Evolutionary conservation across 192 early-diverging fungal species (phyloP), one percentile per base, ranked within the genome.

Genomic region (Coemansia sp.): DNA sequence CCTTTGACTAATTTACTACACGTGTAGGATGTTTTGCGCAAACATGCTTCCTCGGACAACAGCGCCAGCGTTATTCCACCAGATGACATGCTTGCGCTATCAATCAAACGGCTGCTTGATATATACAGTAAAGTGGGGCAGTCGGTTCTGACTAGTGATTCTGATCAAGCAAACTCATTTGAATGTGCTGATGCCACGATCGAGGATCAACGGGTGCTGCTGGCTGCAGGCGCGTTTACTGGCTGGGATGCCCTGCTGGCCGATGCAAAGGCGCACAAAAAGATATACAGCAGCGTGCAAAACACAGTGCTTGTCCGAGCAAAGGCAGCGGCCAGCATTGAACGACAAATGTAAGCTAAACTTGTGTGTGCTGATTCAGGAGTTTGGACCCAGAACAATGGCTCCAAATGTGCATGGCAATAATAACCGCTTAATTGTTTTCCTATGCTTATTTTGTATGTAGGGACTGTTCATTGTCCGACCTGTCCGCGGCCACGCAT

Each of bases 81-180:
- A 0, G 76, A 73, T 45, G 76, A 79, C 61, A 11, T 50, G n/a
- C 43, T 79, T 26, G 76, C 76, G 4, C 63, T 79, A 37, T 65
- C 71, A 14, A 50, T 79, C 38, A 73, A 73, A 68, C 64, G 51
- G 16, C 54, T 79, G 67, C 29, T 79, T 9, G 56, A 48, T 3
- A 38, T 72, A 47, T 69, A 67, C 21, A 48, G 47, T 35, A 53
- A 11, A 47, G 31, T 19, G n/a, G 17, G 61, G 8, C 61, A 47
- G 49, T 21, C 58, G 17, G 14, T 53, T 25, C 21, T 53, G 21
- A 23, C 51, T 26, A 22, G 51, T 7, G 12, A 21, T 22, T 7
- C 51, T 5, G 51, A 53, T 45, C 41, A n/a, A 45, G 41, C 41
- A 11, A 25, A 19, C 21, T 53, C 12, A 23, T 12, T 25, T 22